These are phyloP conservation scores for Xerocomus potaroensis DNA, from an alignment of 768 basidiomycete species.

Conservation along the genomic window DNA sequence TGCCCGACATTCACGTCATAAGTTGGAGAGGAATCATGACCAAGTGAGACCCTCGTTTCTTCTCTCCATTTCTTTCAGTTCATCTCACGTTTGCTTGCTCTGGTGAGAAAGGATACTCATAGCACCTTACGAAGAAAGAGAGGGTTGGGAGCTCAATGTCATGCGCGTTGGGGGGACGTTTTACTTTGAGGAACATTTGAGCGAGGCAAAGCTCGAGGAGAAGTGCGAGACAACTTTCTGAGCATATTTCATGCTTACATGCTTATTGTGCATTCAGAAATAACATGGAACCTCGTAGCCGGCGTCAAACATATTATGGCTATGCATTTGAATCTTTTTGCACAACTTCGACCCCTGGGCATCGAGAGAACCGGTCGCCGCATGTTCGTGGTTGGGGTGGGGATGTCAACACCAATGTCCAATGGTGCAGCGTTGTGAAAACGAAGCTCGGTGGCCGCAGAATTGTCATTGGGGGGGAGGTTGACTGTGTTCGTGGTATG, in stretches of 20 bases:
- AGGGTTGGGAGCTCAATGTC: conserved; percentile 78
- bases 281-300: conserved; percentile 59
- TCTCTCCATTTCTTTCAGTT: conserved; percentile 1
- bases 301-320: conserved; percentile 71
- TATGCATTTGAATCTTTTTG: conserved; percentile 91
- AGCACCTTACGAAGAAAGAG: conserved; percentile 78
- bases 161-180: conserved; percentile 70
- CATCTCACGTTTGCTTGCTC: conserved; percentile 11
- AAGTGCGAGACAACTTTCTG: conserved; percentile 46
- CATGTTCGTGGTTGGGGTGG: conserved; percentile 60
- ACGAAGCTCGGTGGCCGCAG: conserved; percentile 73
- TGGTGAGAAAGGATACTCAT: conserved; percentile 65
- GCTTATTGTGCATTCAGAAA: conserved; percentile 41
- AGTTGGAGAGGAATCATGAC: conserved; percentile 84
- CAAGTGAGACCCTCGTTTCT: conserved; percentile 64
- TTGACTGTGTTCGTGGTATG: conserved; percentile 81
- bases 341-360: conserved; percentile 41
- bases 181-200: conserved; percentile 70
- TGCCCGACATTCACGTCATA: conserved; percentile 51
- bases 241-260: not conserved
- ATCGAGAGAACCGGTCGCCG: conserved; percentile 18
- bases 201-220: conserved; percentile 52
- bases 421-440: conserved; percentile 89
- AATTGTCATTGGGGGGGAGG: conserved; percentile 82
- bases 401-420: conserved; percentile 82